Base-by-base conservation (phyloP, 768 basidiomycete genomes). In the Nidularia sp. region DNA sequence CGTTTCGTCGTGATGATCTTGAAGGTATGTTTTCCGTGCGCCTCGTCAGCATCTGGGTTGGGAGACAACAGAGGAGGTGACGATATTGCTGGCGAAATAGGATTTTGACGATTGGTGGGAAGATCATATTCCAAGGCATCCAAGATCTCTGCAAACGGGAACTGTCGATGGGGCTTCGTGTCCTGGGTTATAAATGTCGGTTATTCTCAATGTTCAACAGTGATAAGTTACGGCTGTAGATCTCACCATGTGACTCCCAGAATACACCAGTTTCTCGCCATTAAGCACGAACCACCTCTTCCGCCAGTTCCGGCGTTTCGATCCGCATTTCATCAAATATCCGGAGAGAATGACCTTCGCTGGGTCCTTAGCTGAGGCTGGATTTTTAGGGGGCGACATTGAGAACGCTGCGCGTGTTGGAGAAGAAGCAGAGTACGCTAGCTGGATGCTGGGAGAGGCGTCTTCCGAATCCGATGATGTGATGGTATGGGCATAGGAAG, bases 231-330 rank as follows among this genome's bases (percentile, higher is more conserved):
- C 48, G 7, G 47, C 54, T 48, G 39, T 12, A 46, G 35, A 41
- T 76, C 86, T 56, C 62, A 96, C 95, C 94, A 98, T 98, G 72
- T 99, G 97, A 65, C 88, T 94, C 47, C 85, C 84, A 7, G 85
- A 86, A 72, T 99, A 99, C 34, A 92, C 72, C 49, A 99, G 71
- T 63, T 85, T 89, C 61, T 93, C 91, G 36, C 85, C 85, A 36
- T 86, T 93, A n/a, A 99, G 74, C 35, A 91, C 85, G 61, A 99
- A 98, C 96, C 95, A 98, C 31, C 97, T 74, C 70, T 99, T 98
- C 52, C 93, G 80, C 97, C 97, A 99, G 58, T 84, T 91, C 60
- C 90, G 87, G 62, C 96, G 82, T 59, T 95, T 93, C 43, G 87
- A 86, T 29, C 93, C 94, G 67, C 93, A 94, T 64, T 98, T 98